A percentile compares a stretch with the other conserved stretches of the same genome.
Evolutionary conservation across 352 stramenopile species (phyloP).

Genomic region (Globisporangium cederbergense): DNA sequence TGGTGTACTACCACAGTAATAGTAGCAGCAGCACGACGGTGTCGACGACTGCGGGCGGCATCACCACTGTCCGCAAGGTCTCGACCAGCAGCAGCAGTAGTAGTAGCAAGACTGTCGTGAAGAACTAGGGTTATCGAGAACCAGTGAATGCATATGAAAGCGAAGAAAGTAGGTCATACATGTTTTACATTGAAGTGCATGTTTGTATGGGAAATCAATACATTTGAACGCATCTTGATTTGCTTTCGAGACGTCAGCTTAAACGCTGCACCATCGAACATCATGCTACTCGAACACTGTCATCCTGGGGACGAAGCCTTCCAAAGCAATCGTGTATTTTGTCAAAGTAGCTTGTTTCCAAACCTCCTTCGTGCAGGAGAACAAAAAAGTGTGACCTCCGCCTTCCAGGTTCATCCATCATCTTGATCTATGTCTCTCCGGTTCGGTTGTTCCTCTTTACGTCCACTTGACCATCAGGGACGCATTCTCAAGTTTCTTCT

Average conservation of each 20-base stretch:
- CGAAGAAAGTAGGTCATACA: not conserved
- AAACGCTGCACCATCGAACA: not conserved
- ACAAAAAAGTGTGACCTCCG: not conserved
- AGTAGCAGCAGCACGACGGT: slow-evolving; percentile 4
- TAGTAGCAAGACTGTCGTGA: slow-evolving; percentile 6
- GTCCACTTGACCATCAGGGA: slow-evolving; percentile 79
- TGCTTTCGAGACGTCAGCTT: not conserved
- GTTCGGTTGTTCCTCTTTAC: slow-evolving; percentile 10
- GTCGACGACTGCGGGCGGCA: slow-evolving; percentile 5
- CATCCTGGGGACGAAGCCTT: too few relatives aligned
- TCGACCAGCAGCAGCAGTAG: slow-evolving; percentile 8
- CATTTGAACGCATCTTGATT: slow-evolving; percentile 1
- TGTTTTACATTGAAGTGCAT: not conserved
- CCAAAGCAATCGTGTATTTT: too few relatives aligned
- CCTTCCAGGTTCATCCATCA: slow-evolving; percentile 3
- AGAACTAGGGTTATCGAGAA: slow-evolving; percentile 5
- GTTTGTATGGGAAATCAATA: slow-evolving; percentile 1
- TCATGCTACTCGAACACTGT: too few relatives aligned
- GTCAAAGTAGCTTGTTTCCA: not conserved
- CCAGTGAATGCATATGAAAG: not conserved
- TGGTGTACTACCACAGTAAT: slow-evolving; percentile 5
- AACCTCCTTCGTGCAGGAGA: not conserved
- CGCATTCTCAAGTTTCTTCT: slow-evolving; percentile 70
- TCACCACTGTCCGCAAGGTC: slow-evolving; percentile 8
- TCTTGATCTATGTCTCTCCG: not conserved